phyloP scores from a whole-genome alignment of 2,329 filamentous ascomycete genomes.

The Arachnomyces sp. region DNA sequence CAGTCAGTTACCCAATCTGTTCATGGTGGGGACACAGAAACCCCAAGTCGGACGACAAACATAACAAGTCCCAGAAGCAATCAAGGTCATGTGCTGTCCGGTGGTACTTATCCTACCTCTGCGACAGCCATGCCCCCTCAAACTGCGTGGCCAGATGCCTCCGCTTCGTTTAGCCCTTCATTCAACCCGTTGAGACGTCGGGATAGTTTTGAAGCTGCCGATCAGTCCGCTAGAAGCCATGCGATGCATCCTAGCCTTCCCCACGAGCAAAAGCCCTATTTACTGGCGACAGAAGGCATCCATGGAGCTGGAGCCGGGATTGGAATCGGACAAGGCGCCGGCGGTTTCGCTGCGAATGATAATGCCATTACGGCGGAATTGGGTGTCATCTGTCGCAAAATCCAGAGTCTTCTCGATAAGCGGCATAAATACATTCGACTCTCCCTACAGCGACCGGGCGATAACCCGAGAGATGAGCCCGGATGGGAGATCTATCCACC shows the following conservation, averaged over 20 bases:
- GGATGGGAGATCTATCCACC: constrained; percentile 85
- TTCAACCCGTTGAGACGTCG: constrained; percentile 1
- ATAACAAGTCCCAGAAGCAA: constrained; percentile 17
- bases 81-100: constrained; percentile 8
- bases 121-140: constrained; percentile 12
- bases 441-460: constrained; percentile 70
- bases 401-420: constrained; percentile 80
- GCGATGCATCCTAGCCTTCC: constrained; percentile 44
- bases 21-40: constrained; percentile 7
- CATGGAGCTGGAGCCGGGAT: constrained; percentile 53
- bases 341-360: constrained; percentile 64
- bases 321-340: constrained; percentile 53
- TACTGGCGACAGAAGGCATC: constrained; percentile 48
- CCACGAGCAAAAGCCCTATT: constrained; percentile 48
- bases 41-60: constrained; percentile 17
- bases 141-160: constrained; percentile 7
- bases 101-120: constrained; percentile 3
- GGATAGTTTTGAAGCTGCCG: constrained; percentile 36
- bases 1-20: not conserved
- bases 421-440: constrained; percentile 82
- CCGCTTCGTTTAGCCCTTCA: constrained; percentile 1
- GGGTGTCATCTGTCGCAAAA: constrained; percentile 77
- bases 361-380: constrained; percentile 77
- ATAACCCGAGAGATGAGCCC: constrained; percentile 81
- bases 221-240: constrained; percentile 44